Evolutionary conservation across 257 asterid genomes (phyloP), one percentile per base, ranked within the genome.

Genomic region (Solanum chiquidenum): DNA sequence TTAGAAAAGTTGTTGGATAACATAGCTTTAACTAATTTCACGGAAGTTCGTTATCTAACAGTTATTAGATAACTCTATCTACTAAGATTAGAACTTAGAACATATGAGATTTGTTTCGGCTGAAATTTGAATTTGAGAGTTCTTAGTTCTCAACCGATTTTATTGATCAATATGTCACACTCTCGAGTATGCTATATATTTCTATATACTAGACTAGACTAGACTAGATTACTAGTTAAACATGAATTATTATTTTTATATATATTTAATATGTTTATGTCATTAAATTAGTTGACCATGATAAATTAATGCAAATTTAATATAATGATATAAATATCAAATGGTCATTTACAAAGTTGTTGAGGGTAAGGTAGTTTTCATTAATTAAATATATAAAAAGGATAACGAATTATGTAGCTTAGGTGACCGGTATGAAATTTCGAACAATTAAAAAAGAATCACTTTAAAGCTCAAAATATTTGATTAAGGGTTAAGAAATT

Each of bases 161-260:
- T 1, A 0, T 6, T 6, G 1, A 69, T 13, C 1, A 13, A 0
- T 11, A 0, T 2, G 2, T 12, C 2, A 6, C 11, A 27, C 21
- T 2, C 2, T 29, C 0, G 1, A 13, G 2, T 29, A 13, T 6
- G 5, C 2, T 27, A 12, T 27, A 12, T 6, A 27, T 68, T 12
- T 68, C 0, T 27, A 6, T 29, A 49, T 49, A 49, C 21, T 49
- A 46, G 7, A 46, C 33, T 31, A 31, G 33, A 31, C 44, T 0
- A 40, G 44, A 40, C n/a, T n/a, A n/a, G n/a, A n/a, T 49, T 49
- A 13, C 5, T 2, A 68, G 1, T 68, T 68, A 68, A 1, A 1
- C 27, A 9, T 66, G 34, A 64, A 29, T 68, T 64, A n/a, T n/a
- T n/a, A 64, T 62, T n/a, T 62, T 8, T 4, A 4, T 62, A 62